Evolutionary conservation across 441 rosid species (phyloP).

Genomic region (Biscutella auriculata): DNA sequence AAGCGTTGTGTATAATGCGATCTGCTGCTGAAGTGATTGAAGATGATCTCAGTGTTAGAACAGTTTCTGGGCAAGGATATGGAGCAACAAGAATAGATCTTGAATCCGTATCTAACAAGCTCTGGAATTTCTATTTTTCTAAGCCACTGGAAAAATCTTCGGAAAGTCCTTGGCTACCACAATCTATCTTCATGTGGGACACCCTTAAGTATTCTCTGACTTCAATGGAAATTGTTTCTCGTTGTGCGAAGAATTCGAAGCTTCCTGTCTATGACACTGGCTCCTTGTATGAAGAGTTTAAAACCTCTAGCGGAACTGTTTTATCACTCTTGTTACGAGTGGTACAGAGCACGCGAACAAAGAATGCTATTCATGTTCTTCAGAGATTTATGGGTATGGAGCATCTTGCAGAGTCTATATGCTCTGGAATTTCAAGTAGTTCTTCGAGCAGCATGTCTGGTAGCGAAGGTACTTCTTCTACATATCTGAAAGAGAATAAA

Average conservation of each 20-base stretch:
- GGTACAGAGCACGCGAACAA: constrained; percentile 46
- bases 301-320: constrained; percentile 60
- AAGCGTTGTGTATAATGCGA: constrained; percentile 54
- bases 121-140: constrained; percentile 50
- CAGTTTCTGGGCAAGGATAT: constrained; percentile 32
- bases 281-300: constrained; percentile 59
- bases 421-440: constrained; percentile 42
- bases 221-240: constrained; percentile 76
- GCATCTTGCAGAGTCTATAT: constrained; percentile 70
- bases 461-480: constrained; percentile 38
- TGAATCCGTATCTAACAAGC: constrained; percentile 36
- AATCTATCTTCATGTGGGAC: constrained; percentile 80
- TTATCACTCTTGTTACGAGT: constrained; percentile 63
- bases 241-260: constrained; percentile 41
- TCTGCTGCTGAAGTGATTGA: constrained; percentile 50
- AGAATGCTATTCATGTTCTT: constrained; percentile 56
- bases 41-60: constrained; percentile 36
- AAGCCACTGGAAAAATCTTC: constrained; percentile 30
- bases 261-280: constrained; percentile 37
- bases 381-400: constrained; percentile 79
- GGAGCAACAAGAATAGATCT: constrained; percentile 38
- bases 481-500: background rate
- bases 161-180: constrained; percentile 36
- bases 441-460: constrained; percentile 24
- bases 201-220: constrained; percentile 75